phyloP scores from a whole-genome alignment of 2,329 filamentous ascomycete species.

The Allantophomopsis lycopodina region DNA sequence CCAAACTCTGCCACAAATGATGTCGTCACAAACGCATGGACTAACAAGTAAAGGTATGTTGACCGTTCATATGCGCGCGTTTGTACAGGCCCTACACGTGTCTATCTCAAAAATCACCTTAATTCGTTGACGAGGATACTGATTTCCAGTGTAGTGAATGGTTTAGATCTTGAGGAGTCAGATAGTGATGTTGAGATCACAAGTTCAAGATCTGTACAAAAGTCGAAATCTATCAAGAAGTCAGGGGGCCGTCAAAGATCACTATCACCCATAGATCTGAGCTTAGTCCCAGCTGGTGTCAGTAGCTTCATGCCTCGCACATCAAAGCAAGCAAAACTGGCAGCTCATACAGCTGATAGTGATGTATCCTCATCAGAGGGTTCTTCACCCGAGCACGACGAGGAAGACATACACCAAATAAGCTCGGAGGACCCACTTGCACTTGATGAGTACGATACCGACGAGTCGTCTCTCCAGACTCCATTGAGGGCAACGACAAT shows the following conservation, averaged over 20 bases:
- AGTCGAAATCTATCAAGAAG: background rate
- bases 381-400: background rate
- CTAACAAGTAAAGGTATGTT: background rate
- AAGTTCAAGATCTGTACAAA: background rate
- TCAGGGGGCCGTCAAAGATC: background rate
- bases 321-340: background rate
- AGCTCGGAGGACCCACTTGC: background rate
- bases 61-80: background rate
- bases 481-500: background rate
- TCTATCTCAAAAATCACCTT: background rate
- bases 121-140: background rate
- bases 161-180: background rate
- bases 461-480: background rate
- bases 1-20: background rate
- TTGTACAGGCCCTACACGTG: background rate
- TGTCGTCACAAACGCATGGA: background rate
- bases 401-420: background rate
- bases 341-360: background rate
- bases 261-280: background rate
- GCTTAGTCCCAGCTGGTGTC: background rate
- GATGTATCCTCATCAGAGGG: background rate
- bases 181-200: background rate
- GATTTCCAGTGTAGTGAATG: background rate
- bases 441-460: background rate
- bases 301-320: background rate